Base-by-base conservation (phyloP, 2,329 filamentous ascomycete genomes). In the Trematosphaeria pertusa region DNA sequence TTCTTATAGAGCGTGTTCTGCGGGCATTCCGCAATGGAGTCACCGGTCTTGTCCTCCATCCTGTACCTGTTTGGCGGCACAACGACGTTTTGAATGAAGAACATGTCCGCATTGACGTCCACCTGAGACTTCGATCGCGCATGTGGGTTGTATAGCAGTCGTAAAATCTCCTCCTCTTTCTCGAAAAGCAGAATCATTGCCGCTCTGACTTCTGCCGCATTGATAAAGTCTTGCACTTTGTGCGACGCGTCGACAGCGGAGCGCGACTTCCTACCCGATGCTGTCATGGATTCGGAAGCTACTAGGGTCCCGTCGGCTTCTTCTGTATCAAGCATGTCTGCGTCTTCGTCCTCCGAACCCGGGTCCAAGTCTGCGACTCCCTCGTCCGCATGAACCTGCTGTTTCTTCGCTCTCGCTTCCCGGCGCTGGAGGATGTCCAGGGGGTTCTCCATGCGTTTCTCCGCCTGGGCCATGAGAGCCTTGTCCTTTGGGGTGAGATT, bases 51-150 rank as follows among this genome's bases (percentile, higher is more conserved):
- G 8, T 91, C 90, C 69, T 95, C 91, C 10, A 94, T 92, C 31
- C 94, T 86, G 71, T 88, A 99, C 61, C 87, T 88, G 69, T 96
- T 99, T 2, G 94, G 94, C 2, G 95, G 91, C 0, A 99, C 91
- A 11, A 97, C 78, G 41, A 99, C 78, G 26, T 86, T 87, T 46
- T 88, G 86, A 46, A 97, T 79, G 74, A 99, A 99, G 75, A 99
- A 97, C 86, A 97, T 96, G 58, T 96, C 89, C 1, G 90, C 84
- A 2, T 78, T 85, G n/a, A 91, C 77, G 14, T 76, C 76, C 73
- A 28, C 51, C 7, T 56, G 41, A 24, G 80, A 83, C 66, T 83
- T 86, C 4, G 80, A 77, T n/a, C 71, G 64, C 4, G 87, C 84
- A 47, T 87, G 86, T 14, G 89, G 87, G 65, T 86, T 88, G 74